These are phyloP conservation scores for Candida hispaniensis DNA, from an alignment of 805 yeast genomes.

Conservation along the genomic window DNA sequence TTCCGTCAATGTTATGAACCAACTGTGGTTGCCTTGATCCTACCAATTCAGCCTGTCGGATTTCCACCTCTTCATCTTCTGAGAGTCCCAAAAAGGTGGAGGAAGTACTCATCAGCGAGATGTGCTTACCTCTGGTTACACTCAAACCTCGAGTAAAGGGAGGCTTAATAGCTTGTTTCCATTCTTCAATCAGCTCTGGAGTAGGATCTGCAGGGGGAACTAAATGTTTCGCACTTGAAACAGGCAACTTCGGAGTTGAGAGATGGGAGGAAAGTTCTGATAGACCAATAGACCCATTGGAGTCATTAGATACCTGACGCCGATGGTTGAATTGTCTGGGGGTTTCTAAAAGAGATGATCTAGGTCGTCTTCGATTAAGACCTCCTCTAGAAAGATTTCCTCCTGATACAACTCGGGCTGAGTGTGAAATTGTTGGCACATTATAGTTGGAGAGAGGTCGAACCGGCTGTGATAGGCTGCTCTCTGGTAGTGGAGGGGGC, in stretches of 20 bases:
- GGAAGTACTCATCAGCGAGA: neutral
- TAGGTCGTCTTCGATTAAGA: conserved; percentile 5
- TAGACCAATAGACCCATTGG: conserved; percentile 3
- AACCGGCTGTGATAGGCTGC: too few species aligned
- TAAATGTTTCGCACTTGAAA: conserved; percentile 5
- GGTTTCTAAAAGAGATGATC: conserved; percentile 6
- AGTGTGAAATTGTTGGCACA: too few species aligned
- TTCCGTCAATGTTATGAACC: conserved; percentile 6
- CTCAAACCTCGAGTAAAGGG: conserved; percentile 10
- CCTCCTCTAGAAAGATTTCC: conserved; percentile 9
- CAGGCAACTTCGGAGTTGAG: conserved; percentile 11
- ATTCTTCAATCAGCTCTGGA: conserved; percentile 1
- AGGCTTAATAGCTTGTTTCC: conserved; percentile 10
- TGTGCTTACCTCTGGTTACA: conserved; percentile 10
- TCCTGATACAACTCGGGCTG: too few species aligned
- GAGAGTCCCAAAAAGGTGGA: conserved; percentile 1
- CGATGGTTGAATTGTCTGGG: conserved; percentile 1
- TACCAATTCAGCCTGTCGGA: conserved; percentile 8
- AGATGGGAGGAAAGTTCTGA: conserved; percentile 11
- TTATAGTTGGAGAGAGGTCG: too few species aligned
- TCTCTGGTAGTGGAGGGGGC: too few species aligned
- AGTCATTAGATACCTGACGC: conserved; percentile 2
- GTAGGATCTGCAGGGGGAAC: conserved; percentile 15
- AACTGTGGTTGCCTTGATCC: conserved; percentile 4
- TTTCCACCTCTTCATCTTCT: conserved; percentile 9